Evolutionary conservation across 208 protist genomes (phyloP).

Genomic region (Angomonas deanei): DNA sequence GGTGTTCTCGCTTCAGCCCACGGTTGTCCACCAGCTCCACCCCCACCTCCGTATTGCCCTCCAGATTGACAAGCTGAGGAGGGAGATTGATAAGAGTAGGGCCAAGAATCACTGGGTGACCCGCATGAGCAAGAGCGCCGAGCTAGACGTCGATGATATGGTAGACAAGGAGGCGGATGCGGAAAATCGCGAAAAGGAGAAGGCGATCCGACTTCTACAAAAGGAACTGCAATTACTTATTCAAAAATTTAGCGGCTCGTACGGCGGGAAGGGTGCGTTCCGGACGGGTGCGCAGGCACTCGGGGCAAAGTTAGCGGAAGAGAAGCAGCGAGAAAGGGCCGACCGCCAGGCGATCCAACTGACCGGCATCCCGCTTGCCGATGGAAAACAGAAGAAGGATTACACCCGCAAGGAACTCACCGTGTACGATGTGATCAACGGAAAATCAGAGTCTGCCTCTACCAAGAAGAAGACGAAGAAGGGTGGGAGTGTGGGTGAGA

Average conservation of each 20-base stretch:
- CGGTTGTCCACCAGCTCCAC: slow-evolving; percentile 76
- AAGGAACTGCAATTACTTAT: slow-evolving; percentile 49
- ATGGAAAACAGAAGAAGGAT: background rate
- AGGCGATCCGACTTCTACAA: slow-evolving; percentile 71
- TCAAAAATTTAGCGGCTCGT: slow-evolving; percentile 64
- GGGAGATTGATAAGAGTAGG: slow-evolving; percentile 72
- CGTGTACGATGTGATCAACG: background rate
- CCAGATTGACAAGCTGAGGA: slow-evolving; percentile 86
- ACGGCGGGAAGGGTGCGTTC: slow-evolving; percentile 81
- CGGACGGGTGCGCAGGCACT: slow-evolving; percentile 62
- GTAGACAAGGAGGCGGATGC: slow-evolving; percentile 64
- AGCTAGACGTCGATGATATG: slow-evolving; percentile 82
- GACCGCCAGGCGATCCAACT: slow-evolving; percentile 39
- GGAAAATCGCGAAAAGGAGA: slow-evolving; percentile 64
- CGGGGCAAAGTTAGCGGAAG: slow-evolving; percentile 67
- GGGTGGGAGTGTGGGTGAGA: background rate
- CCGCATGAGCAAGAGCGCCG: slow-evolving; percentile 68
- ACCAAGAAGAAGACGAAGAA: slow-evolving; percentile 3
- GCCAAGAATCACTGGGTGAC: slow-evolving; percentile 65
- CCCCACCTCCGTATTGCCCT: slow-evolving; percentile 63
- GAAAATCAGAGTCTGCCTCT: background rate
- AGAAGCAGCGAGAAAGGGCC: slow-evolving; percentile 62
- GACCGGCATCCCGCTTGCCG: too few relatives aligned
- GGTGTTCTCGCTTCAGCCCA: slow-evolving; percentile 74
- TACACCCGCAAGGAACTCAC: background rate